Percentiles rank a stretch among this genome's conserved stretches.
Evolutionary conservation across 352 stramenopile species (phyloP).

Genomic region (Phytophthora colocasiae): DNA sequence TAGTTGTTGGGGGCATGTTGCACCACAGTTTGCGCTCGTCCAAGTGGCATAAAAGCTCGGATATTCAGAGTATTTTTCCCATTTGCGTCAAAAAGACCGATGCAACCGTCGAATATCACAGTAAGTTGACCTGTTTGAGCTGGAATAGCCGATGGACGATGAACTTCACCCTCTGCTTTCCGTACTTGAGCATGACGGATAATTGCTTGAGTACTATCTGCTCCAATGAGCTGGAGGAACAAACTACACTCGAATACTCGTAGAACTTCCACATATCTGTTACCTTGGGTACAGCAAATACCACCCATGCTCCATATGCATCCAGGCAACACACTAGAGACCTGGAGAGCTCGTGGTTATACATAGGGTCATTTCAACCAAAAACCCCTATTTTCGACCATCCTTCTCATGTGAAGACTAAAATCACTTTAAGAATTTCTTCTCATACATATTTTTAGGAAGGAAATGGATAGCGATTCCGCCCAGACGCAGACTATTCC

Average conservation of each 20-base stretch:
- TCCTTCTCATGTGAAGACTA: no score
- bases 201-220: conserved; percentile 56
- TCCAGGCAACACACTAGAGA: conserved; percentile 3
- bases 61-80: conserved; percentile 53
- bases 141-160: conserved; percentile 33
- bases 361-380: neutral
- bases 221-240: conserved; percentile 68
- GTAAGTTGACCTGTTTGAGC: conserved; percentile 44
- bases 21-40: conserved; percentile 5
- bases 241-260: conserved; percentile 65
- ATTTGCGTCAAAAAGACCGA: conserved; percentile 57
- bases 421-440: no score
- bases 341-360: conserved; percentile 2
- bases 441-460: conserved; percentile 5
- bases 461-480: neutral
- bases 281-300: conserved; percentile 52
- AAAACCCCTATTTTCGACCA: conserved; percentile 24
- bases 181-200: conserved; percentile 56
- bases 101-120: conserved; percentile 60
- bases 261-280: conserved; percentile 44
- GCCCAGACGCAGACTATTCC: conserved; percentile 26
- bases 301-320: conserved; percentile 52
- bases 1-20: conserved; percentile 21
- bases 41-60: conserved; percentile 34
- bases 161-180: conserved; percentile 44